Evolutionary conservation across 805 yeast genomes (phyloP).

Genomic region (Candida nitratophila): DNA sequence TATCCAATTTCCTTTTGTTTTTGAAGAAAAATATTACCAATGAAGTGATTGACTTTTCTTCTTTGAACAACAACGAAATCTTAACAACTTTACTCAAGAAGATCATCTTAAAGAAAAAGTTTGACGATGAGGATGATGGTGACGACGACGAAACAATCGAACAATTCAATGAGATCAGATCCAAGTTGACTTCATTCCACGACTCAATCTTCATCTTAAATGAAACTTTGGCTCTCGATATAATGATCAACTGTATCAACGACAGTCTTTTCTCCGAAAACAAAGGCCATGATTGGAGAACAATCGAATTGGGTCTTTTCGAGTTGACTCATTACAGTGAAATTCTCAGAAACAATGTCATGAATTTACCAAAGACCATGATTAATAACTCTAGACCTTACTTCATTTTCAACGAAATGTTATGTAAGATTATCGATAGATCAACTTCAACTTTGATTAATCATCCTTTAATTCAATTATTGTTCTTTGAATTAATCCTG

Average conservation of each 20-base stretch:
- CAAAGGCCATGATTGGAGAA: slow-evolving; percentile 58
- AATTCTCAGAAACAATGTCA: slow-evolving; percentile 67
- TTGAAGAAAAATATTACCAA: slow-evolving; percentile 48
- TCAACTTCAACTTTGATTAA: slow-evolving; percentile 37
- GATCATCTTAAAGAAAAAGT: slow-evolving; percentile 71
- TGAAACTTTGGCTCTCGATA: slow-evolving; percentile 28
- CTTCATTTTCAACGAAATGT: slow-evolving; percentile 52
- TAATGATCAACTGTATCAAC: slow-evolving; percentile 41
- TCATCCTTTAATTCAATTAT: slow-evolving; percentile 78
- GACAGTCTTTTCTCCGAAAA: slow-evolving; percentile 23
- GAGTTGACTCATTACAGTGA: slow-evolving; percentile 79
- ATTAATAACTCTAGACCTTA: slow-evolving; percentile 62
- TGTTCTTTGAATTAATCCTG: slow-evolving; percentile 78
- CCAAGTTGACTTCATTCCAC: slow-evolving; percentile 69
- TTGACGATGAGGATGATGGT: slow-evolving; percentile 52
- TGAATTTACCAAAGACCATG: slow-evolving; percentile 61
- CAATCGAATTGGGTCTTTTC: slow-evolving; percentile 77
- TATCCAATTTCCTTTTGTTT: slow-evolving; percentile 65
- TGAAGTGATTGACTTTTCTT: slow-evolving; percentile 24
- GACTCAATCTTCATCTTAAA: slow-evolving; percentile 60
- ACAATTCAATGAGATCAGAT: slow-evolving; percentile 75
- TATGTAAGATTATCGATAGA: slow-evolving; percentile 36
- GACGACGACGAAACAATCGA: slow-evolving; percentile 68
- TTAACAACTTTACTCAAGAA: slow-evolving; percentile 59
- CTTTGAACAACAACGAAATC: slow-evolving; percentile 35